Percentiles rank a stretch among this genome's conserved stretches.
Conservation (phyloP, 1,284 basidiomycete species). For the Exobasidium cylindrosporum region DNA sequence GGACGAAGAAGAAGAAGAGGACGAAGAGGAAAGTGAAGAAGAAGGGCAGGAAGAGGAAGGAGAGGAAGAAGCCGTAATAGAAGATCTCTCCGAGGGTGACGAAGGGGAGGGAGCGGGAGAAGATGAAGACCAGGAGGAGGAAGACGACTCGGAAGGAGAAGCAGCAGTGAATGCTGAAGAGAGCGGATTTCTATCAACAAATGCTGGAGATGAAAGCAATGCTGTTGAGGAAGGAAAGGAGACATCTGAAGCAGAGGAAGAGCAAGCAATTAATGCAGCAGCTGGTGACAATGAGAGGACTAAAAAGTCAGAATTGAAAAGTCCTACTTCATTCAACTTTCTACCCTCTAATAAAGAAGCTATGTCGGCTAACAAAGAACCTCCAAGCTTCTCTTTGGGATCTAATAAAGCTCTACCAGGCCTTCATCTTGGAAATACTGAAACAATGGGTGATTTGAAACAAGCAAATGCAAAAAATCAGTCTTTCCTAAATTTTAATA, state of each 20-base stretch:
- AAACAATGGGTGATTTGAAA: not conserved
- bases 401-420: not conserved
- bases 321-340: not conserved
- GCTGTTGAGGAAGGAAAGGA: not conserved
- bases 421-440: not conserved
- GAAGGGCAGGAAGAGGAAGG: conserved; percentile 10
- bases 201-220: not conserved
- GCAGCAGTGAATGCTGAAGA: conserved; percentile 9
- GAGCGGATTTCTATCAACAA: not conserved
- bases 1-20: not conserved
- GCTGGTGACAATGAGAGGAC: not conserved
- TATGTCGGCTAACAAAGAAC: not conserved
- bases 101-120: not conserved
- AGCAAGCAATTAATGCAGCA: not conserved
- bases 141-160: not conserved
- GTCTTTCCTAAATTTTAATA: conserved; percentile 29
- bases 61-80: not conserved
- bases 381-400: conserved; percentile 5
- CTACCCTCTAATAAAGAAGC: not conserved
- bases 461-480: conserved; percentile 16
- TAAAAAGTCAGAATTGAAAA: not conserved
- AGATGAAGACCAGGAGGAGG: conserved; percentile 4
- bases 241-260: conserved; percentile 3
- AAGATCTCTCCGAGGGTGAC: not conserved
- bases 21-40: not conserved